phyloP scores from a whole-genome alignment of 139 green algal species.

The Micractinium sp. region DNA sequence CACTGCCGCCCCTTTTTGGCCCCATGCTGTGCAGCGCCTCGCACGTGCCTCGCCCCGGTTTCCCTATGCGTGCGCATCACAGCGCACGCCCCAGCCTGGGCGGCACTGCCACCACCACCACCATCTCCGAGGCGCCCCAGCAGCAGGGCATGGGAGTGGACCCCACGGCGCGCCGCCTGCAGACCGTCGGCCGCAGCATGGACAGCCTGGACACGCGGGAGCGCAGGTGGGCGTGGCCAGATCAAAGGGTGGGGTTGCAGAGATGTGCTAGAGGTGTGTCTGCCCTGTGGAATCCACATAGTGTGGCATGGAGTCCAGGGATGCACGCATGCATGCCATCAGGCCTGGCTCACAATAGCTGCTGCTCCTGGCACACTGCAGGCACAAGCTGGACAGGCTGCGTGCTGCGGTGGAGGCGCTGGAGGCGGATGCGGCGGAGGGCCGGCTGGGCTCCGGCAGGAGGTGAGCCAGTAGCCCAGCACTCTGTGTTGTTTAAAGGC shows the following conservation, averaged over 20 bases:
- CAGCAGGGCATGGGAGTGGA: neutral
- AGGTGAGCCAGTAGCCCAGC: neutral
- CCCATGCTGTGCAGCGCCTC: neutral
- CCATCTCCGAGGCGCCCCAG: neutral
- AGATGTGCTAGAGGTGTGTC: neutral
- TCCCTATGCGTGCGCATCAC: neutral
- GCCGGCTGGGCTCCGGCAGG: neutral
- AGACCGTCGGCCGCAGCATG: neutral
- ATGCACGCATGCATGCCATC: neutral
- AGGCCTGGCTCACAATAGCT: neutral
- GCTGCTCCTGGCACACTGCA: neutral
- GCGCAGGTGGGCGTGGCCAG: neutral
- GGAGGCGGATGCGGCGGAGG: slow-evolving; percentile 15
- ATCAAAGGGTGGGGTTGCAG: neutral
- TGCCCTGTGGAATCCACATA: neutral
- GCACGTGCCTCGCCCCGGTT: neutral
- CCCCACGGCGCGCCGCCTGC: neutral
- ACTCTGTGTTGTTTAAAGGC: too few species aligned
- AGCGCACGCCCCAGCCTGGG: neutral
- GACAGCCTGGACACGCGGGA: slow-evolving; percentile 8
- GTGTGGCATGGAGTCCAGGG: neutral
- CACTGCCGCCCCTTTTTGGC: neutral
- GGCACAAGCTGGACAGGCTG: slow-evolving; percentile 36
- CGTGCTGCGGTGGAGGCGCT: slow-evolving; percentile 42
- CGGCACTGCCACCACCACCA: neutral